Evolutionary conservation across 768 basidiomycete genomes (phyloP).

Genomic region (Xerocomellus dryophilus): DNA sequence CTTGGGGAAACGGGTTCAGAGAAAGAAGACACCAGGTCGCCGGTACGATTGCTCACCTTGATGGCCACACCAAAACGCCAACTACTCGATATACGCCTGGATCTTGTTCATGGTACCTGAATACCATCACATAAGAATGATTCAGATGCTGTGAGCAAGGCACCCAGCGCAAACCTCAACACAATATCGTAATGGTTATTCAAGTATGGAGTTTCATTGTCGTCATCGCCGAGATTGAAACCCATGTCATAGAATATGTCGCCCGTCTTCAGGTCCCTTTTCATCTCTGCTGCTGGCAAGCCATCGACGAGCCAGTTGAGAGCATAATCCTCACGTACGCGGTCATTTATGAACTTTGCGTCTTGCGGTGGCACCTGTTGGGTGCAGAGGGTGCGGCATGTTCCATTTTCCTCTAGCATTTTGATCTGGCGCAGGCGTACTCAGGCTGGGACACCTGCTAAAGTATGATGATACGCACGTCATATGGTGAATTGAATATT

Average conservation of each 20-base stretch:
- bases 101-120: constrained; percentile 77
- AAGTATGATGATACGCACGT: constrained; percentile 47
- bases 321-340: constrained; percentile 89
- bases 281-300: constrained; percentile 92
- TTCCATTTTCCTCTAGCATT: constrained; percentile 73
- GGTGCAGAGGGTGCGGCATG: constrained; percentile 75
- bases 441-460: constrained; percentile 2
- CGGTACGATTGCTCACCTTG: constrained; percentile 32
- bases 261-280: constrained; percentile 70
- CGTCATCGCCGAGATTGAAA: constrained; percentile 83
- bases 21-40: not conserved
- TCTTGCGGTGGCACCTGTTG: constrained; percentile 61
- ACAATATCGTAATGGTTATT: constrained; percentile 94
- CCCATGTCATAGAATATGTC: constrained; percentile 92
- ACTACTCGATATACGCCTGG: constrained; percentile 80
- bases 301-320: constrained; percentile 95
- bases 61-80: constrained; percentile 85
- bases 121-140: constrained; percentile 9
- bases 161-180: constrained; percentile 48
- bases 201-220: constrained; percentile 63
- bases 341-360: constrained; percentile 86
- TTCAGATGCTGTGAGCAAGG: not conserved
- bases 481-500: constrained; percentile 87
- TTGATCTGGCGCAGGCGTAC: constrained; percentile 51
- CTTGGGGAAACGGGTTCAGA: constrained; percentile 35